phyloP scores from a whole-genome alignment of 106 monocot genomes.

The Acorus gramineus region DNA sequence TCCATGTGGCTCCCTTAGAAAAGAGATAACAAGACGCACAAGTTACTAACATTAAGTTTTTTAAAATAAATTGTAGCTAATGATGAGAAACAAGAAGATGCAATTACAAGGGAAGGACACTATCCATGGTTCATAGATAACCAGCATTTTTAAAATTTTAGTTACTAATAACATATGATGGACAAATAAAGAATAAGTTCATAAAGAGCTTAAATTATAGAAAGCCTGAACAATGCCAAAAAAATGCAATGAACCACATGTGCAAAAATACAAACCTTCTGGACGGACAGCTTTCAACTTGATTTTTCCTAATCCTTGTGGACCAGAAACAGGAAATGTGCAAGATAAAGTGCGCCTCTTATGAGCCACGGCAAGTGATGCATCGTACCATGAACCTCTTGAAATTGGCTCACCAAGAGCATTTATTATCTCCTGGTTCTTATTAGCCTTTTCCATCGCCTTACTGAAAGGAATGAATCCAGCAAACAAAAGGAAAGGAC shows the following conservation, averaged over 20 bases:
- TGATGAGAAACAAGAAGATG: too few species aligned
- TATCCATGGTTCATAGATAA: too few species aligned
- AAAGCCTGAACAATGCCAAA: neutral
- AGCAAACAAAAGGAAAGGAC: too few species aligned
- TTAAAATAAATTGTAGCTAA: too few species aligned
- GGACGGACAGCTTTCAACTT: conserved; percentile 70
- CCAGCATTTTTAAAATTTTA: too few species aligned
- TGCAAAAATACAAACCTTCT: conserved; percentile 49
- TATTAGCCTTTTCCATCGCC: conserved; percentile 82
- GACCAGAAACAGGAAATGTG: conserved; percentile 90
- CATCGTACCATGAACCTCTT: conserved; percentile 93
- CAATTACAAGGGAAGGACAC: too few species aligned
- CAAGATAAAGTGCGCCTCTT: conserved; percentile 75
- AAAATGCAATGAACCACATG: neutral
- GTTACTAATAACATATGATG: too few species aligned
- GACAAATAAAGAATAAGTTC: too few species aligned
- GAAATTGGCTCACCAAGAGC: conserved; percentile 77
- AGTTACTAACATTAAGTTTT: too few species aligned
- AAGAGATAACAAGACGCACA: too few species aligned
- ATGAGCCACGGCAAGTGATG: conserved; percentile 74
- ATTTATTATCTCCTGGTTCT: conserved; percentile 61
- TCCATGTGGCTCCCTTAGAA: too few species aligned
- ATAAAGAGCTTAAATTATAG: neutral
- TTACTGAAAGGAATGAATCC: conserved; percentile 32
- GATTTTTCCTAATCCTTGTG: conserved; percentile 70